Conservation (phyloP, 495 filamentous ascomycete species). For the Talaromyces trachyspermus region DNA sequence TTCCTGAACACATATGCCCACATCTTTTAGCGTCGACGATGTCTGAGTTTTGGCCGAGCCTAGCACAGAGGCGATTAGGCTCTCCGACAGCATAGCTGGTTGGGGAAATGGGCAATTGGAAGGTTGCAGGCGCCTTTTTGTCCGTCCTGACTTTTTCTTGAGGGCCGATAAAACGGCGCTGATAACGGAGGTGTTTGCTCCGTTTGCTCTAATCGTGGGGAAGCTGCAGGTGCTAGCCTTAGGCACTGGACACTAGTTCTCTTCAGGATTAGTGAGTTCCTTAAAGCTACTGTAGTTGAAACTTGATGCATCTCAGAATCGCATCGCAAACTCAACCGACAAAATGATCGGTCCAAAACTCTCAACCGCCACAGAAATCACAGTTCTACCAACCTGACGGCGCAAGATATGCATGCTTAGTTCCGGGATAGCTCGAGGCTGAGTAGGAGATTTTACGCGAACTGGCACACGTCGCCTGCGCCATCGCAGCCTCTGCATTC, state of each 20-base stretch:
- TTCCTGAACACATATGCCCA: slow-evolving; percentile 77
- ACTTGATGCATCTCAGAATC: too few species aligned
- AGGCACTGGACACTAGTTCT: too few species aligned
- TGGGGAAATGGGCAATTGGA: too few species aligned
- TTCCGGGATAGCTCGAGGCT: neutral
- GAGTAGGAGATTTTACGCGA: slow-evolving; percentile 1
- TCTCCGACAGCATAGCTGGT: slow-evolving; percentile 68
- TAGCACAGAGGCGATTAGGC: slow-evolving; percentile 67
- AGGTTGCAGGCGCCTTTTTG: too few species aligned
- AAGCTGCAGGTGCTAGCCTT: too few species aligned
- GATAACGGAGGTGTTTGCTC: slow-evolving; percentile 33
- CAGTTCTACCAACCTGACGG: neutral
- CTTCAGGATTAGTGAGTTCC: too few species aligned
- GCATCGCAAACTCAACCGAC: too few species aligned
- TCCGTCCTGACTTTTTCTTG: too few species aligned
- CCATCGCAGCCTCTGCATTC: too few species aligned
- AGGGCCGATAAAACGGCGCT: slow-evolving; percentile 14
- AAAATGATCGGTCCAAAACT: neutral
- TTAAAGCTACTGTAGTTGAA: too few species aligned
- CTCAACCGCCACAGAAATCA: neutral
- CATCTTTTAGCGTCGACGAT: slow-evolving; percentile 62
- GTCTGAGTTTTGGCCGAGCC: slow-evolving; percentile 56
- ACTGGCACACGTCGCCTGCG: neutral
- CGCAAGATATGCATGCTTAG: slow-evolving; percentile 1
- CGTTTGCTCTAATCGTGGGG: too few species aligned